phyloP scores from a whole-genome alignment of 106 monocot species.

The Platanthera zijinensis region DNA sequence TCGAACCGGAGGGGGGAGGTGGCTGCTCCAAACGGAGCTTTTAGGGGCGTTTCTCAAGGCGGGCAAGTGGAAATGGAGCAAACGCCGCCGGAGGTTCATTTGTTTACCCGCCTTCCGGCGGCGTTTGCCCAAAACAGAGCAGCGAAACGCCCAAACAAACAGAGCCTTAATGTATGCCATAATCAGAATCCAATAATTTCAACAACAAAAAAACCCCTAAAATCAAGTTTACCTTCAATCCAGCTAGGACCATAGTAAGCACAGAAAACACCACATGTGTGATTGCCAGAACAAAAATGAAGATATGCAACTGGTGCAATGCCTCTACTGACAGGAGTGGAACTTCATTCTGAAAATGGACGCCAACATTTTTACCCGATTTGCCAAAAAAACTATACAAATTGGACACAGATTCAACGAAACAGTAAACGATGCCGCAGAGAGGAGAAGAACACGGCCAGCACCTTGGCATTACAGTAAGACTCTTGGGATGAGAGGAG shows the following conservation, averaged over 20 bases:
- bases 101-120: no score
- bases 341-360: constrained; percentile 43
- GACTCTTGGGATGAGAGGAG: constrained; percentile 2
- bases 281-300: constrained; percentile 66
- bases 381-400: not conserved
- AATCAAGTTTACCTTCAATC: constrained; percentile 36
- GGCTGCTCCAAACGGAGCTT: no score
- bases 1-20: no score
- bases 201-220: constrained; percentile 1
- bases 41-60: no score
- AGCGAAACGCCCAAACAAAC: no score
- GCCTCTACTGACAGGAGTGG: constrained; percentile 55
- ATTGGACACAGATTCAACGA: not conserved
- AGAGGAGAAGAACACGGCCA: not conserved
- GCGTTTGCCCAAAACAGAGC: no score
- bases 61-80: no score
- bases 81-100: no score
- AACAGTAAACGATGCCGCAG: not conserved
- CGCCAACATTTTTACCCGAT: no score
- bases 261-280: constrained; percentile 58
- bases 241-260: constrained; percentile 58
- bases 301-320: constrained; percentile 56
- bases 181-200: not conserved
- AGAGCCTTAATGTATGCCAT: not conserved
- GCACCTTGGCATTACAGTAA: not conserved